phyloP scores from a whole-genome alignment of 2,329 filamentous ascomycete genomes.

The Conoideocrella luteorostrata region DNA sequence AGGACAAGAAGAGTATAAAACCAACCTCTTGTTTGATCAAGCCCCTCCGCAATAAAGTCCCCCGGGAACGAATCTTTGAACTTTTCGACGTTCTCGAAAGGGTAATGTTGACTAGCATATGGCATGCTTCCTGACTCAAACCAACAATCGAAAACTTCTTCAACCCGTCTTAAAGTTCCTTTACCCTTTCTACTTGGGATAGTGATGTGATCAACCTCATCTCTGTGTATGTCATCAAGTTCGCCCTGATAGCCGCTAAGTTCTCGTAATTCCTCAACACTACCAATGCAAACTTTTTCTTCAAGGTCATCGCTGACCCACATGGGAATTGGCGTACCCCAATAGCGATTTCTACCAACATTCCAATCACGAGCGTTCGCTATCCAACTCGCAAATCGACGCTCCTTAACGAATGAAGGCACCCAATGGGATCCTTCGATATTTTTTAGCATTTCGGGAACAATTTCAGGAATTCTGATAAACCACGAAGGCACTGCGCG shows the following conservation, averaged over 20 bases:
- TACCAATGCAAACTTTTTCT: slow-evolving; percentile 81
- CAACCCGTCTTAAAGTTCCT: slow-evolving; percentile 70
- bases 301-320: slow-evolving; percentile 89
- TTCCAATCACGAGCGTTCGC: slow-evolving; percentile 91
- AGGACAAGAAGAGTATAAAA: slow-evolving; percentile 91
- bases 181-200: slow-evolving; percentile 88
- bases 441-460: slow-evolving; percentile 84
- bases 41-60: slow-evolving; percentile 88
- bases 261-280: slow-evolving; percentile 74
- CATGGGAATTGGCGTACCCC: slow-evolving; percentile 87
- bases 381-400: slow-evolving; percentile 88
- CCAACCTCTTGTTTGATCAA: slow-evolving; percentile 94
- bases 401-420: slow-evolving; percentile 83
- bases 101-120: slow-evolving; percentile 84
- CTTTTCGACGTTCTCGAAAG: slow-evolving; percentile 79
- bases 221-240: slow-evolving; percentile 79
- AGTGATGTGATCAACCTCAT: slow-evolving; percentile 89
- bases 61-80: slow-evolving; percentile 80
- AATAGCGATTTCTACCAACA: slow-evolving; percentile 87
- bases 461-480: slow-evolving; percentile 75
- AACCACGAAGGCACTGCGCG: slow-evolving; percentile 93
- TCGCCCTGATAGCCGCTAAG: slow-evolving; percentile 82
- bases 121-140: slow-evolving; percentile 96
- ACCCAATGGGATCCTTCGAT: slow-evolving; percentile 91
- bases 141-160: slow-evolving; percentile 95